Conservation (phyloP, 164 flowering plant genomes). For the Berberis thunbergii region DNA sequence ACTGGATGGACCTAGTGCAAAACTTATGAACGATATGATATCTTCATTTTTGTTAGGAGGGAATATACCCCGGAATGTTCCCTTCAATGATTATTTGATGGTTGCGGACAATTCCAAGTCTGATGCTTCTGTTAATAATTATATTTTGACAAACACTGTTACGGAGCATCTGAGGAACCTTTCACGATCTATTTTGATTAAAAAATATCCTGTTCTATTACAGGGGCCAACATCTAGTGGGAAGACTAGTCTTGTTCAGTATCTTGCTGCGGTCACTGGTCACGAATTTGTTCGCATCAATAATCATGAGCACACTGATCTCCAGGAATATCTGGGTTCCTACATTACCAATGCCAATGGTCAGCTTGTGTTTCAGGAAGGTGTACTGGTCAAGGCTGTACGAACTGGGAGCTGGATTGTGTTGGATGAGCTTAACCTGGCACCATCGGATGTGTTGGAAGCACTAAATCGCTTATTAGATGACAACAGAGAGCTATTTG, state of each 20-base stretch:
- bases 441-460: constrained; percentile 96
- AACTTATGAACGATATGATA: constrained; percentile 53
- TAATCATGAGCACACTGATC: constrained; percentile 95
- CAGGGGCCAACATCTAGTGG: constrained; percentile 99
- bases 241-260: constrained; percentile 90
- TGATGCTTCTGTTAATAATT: constrained; percentile 34
- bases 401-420: constrained; percentile 90
- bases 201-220: constrained; percentile 83
- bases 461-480: constrained; percentile 88
- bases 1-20: constrained; percentile 69
- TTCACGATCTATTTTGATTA: constrained; percentile 65
- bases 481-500: constrained; percentile 92
- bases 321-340: constrained; percentile 92
- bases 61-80: constrained; percentile 24
- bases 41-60: constrained; percentile 33
- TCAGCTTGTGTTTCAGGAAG: constrained; percentile 85
- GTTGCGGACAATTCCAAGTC: constrained; percentile 1
- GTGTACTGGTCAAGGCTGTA: constrained; percentile 84
- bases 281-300: constrained; percentile 88
- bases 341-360: constrained; percentile 75
- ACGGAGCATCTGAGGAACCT: constrained; percentile 58
- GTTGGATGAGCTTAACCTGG: constrained; percentile 93
- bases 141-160: constrained; percentile 65
- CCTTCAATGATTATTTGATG: constrained; percentile 35
- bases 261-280: constrained; percentile 79